Evolutionary conservation across 371 early-diverging fungal species (phyloP).

Genomic region (Thermomucor indicae-seudaticae): DNA sequence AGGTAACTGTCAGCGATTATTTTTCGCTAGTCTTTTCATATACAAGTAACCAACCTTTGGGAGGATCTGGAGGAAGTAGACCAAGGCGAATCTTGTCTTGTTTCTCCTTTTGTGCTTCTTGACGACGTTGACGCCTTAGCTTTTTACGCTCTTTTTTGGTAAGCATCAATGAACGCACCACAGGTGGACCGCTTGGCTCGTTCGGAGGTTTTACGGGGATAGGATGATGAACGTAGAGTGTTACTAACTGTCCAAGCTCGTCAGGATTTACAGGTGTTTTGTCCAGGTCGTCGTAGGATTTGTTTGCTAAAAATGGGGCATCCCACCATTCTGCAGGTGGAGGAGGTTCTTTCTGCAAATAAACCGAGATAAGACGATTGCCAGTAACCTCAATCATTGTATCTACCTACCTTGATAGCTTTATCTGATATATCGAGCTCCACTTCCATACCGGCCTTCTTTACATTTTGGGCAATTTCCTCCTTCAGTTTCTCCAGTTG

Average conservation of each 20-base stretch:
- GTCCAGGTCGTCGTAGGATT: constrained; percentile 65
- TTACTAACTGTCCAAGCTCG: constrained; percentile 59
- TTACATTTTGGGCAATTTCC: constrained; percentile 79
- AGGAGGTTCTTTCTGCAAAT: constrained; percentile 58
- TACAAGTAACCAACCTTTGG: too few species aligned
- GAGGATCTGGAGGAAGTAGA: constrained; percentile 87
- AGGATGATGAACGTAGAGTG: constrained; percentile 89
- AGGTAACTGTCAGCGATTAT: background rate
- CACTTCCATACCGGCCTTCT: constrained; percentile 79
- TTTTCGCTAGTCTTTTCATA: too few species aligned
- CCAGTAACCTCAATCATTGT: too few species aligned
- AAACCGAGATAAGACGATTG: too few species aligned
- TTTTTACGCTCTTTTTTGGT: constrained; percentile 93
- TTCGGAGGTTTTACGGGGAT: constrained; percentile 83
- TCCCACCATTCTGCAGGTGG: constrained; percentile 98
- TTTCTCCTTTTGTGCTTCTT: constrained; percentile 86
- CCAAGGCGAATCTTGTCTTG: constrained; percentile 94
- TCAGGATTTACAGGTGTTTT: constrained; percentile 30
- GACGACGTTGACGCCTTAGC: constrained; percentile 83
- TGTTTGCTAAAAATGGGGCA: constrained; percentile 71
- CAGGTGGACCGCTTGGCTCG: constrained; percentile 49
- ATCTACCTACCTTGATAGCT: constrained; percentile 59
- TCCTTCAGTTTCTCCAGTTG: constrained; percentile 80
- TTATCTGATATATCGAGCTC: constrained; percentile 76
- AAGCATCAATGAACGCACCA: constrained; percentile 78